A percentile compares a stretch with the other conserved stretches of the same genome.
Evolutionary conservation across 192 early-diverging fungal genomes (phyloP).

Genomic region (Linnemannia hyalina): DNA sequence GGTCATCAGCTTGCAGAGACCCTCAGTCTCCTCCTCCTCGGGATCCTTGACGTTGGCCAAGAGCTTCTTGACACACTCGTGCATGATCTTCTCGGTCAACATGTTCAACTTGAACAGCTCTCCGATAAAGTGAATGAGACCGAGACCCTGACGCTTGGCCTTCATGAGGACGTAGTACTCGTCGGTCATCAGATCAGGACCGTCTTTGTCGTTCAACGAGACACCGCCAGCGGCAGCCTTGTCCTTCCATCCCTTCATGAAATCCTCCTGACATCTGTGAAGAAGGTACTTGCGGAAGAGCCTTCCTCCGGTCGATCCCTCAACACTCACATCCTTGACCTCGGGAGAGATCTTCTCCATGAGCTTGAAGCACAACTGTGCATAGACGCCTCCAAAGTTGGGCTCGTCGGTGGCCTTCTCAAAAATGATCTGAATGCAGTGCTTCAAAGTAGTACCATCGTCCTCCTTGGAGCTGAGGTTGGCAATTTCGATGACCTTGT

Average conservation of each 20-base stretch:
- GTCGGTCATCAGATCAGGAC: constrained; percentile 77
- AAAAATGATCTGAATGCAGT: constrained; percentile 89
- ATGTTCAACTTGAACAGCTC: constrained; percentile 93
- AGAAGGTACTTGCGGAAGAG: constrained; percentile 94
- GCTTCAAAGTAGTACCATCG: constrained; percentile 80
- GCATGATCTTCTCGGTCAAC: constrained; percentile 96
- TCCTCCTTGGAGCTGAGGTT: constrained; percentile 76
- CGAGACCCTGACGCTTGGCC: constrained; percentile 95
- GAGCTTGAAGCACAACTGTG: constrained; percentile 85
- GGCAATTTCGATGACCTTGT: constrained; percentile 85
- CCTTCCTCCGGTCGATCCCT: constrained; percentile 67
- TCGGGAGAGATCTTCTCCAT: constrained; percentile 73
- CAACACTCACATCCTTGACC: constrained; percentile 72
- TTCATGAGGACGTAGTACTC: constrained; percentile 90
- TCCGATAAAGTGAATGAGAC: constrained; percentile 94
- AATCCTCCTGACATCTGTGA: constrained; percentile 95
- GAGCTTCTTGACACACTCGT: constrained; percentile 89
- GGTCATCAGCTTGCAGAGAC: constrained; percentile 90
- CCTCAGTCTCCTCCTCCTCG: constrained; percentile 97
- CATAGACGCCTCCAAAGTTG: constrained; percentile 92
- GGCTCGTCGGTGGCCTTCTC: constrained; percentile 97
- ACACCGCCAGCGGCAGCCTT: constrained; percentile 69
- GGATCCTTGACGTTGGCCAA: constrained; percentile 78
- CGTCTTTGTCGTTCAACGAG: constrained; percentile 68
- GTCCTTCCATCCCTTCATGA: constrained; percentile 91